A percentile compares a stretch with the other conserved stretches of the same genome.
Evolutionary conservation across 768 basidiomycete species (phyloP).

Genomic region (Termitomyces sp.): DNA sequence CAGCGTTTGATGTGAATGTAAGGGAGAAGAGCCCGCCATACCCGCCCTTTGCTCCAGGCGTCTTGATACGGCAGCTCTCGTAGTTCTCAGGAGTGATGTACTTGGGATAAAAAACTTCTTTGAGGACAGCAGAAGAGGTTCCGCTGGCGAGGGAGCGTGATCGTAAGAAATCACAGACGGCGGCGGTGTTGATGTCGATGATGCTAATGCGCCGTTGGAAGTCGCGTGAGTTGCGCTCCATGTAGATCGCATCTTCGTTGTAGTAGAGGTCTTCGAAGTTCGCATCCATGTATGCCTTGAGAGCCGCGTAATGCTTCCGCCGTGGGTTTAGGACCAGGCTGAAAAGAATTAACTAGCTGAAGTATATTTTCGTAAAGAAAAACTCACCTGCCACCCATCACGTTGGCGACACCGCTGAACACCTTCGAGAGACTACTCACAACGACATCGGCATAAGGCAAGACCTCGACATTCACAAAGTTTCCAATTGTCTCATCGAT

Average conservation of each 20-base stretch:
- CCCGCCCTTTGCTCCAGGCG: constrained; percentile 39
- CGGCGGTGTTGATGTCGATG: constrained; percentile 82
- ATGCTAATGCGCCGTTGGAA: constrained; percentile 68
- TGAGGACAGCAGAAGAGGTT: constrained; percentile 46
- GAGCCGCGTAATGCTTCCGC: constrained; percentile 56
- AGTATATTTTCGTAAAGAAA: background rate
- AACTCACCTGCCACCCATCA: constrained; percentile 94
- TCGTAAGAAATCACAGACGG: constrained; percentile 73
- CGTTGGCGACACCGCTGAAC: constrained; percentile 91
- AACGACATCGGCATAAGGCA: constrained; percentile 83
- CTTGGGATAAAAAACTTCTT: constrained; percentile 88
- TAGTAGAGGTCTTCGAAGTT: constrained; percentile 85
- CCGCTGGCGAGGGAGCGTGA: constrained; percentile 46
- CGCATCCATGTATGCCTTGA: constrained; percentile 54
- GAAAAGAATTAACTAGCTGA: background rate
- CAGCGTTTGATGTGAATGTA: constrained; percentile 66
- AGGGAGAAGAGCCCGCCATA: constrained; percentile 88
- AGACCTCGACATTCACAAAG: constrained; percentile 87
- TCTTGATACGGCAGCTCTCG: constrained; percentile 54
- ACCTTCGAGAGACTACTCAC: constrained; percentile 92
- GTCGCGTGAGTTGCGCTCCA: constrained; percentile 98
- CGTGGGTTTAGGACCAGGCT: constrained; percentile 88
- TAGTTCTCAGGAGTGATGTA: constrained; percentile 72
- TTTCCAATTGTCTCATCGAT: constrained; percentile 96
- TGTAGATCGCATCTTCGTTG: constrained; percentile 87